These are phyloP conservation scores for Trypanosoma melophagium DNA, from an alignment of 208 protist genomes.

Conservation along the genomic window DNA sequence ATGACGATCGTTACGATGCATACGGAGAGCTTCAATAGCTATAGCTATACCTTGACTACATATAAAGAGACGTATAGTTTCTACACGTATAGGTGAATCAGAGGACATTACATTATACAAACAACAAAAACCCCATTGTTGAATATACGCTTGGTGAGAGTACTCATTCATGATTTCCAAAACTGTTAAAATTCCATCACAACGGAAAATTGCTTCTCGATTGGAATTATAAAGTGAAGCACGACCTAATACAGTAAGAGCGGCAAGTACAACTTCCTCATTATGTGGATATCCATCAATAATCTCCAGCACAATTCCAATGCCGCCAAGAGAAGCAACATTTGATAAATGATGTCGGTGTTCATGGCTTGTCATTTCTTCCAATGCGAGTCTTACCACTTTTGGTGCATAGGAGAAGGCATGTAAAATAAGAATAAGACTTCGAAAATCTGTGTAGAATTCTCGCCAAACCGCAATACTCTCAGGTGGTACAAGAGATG, in stretches of 20 bases:
- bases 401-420: constrained; percentile 62
- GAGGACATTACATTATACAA: constrained; percentile 48
- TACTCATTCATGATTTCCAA: constrained; percentile 85
- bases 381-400: constrained; percentile 52
- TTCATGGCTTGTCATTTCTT: constrained; percentile 38
- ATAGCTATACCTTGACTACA: constrained; percentile 52
- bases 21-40: constrained; percentile 48
- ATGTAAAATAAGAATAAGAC: constrained; percentile 71
- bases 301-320: constrained; percentile 75
- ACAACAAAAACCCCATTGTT: constrained; percentile 75
- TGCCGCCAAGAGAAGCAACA: constrained; percentile 48
- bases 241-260: constrained; percentile 63
- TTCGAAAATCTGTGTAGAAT: constrained; percentile 66
- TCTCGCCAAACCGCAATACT: constrained; percentile 68
- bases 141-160: constrained; percentile 48
- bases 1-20: constrained; percentile 34
- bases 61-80: constrained; percentile 43
- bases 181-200: constrained; percentile 72
- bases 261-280: constrained; percentile 54
- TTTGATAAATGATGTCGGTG: constrained; percentile 18
- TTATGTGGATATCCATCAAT: constrained; percentile 81
- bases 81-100: constrained; percentile 21
- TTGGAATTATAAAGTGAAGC: constrained; percentile 64
- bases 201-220: constrained; percentile 55
- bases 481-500: constrained; percentile 40